Conservation (phyloP, 2,329 filamentous ascomycete species). For the Eutypella sp. region DNA sequence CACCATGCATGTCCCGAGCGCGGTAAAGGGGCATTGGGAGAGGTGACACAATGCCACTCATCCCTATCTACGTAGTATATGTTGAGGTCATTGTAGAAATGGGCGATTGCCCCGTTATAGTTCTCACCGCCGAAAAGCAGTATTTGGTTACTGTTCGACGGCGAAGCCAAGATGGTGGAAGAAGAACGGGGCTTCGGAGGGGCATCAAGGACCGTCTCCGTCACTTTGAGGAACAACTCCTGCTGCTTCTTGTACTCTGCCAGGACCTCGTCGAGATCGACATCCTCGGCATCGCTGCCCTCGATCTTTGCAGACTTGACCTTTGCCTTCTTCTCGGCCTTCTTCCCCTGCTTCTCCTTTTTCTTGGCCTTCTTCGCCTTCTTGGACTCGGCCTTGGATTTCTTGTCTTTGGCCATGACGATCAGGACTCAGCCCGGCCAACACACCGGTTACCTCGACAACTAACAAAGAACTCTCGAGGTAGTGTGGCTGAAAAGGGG, state of each 20-base stretch:
- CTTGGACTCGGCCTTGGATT: constrained; percentile 36
- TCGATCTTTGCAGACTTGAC: constrained; percentile 63
- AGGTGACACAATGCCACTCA: constrained; percentile 87
- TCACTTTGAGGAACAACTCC: constrained; percentile 90
- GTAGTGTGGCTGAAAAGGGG: too few relatives aligned
- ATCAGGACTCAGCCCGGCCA: neutral
- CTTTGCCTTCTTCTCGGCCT: constrained; percentile 82
- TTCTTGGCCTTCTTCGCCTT: constrained; percentile 54
- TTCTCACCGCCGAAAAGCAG: constrained; percentile 94
- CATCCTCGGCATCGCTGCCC: constrained; percentile 85
- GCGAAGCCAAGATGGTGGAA: constrained; percentile 77
- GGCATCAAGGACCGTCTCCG: constrained; percentile 65
- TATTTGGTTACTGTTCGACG: constrained; percentile 79
- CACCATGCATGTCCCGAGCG: constrained; percentile 94
- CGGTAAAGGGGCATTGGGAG: constrained; percentile 85
- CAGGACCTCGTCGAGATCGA: constrained; percentile 88
- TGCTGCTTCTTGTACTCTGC: constrained; percentile 91
- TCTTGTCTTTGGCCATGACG: constrained; percentile 43
- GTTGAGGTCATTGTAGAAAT: constrained; percentile 63
- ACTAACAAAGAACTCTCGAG: too few relatives aligned
- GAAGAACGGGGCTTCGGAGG: constrained; percentile 77
- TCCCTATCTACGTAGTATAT: constrained; percentile 75
- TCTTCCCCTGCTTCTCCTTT: constrained; percentile 78
- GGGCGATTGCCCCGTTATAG: constrained; percentile 84
- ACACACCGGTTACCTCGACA: too few relatives aligned